These are phyloP conservation scores for Mycena venus DNA, from an alignment of 768 basidiomycete genomes.

Conservation along the genomic window DNA sequence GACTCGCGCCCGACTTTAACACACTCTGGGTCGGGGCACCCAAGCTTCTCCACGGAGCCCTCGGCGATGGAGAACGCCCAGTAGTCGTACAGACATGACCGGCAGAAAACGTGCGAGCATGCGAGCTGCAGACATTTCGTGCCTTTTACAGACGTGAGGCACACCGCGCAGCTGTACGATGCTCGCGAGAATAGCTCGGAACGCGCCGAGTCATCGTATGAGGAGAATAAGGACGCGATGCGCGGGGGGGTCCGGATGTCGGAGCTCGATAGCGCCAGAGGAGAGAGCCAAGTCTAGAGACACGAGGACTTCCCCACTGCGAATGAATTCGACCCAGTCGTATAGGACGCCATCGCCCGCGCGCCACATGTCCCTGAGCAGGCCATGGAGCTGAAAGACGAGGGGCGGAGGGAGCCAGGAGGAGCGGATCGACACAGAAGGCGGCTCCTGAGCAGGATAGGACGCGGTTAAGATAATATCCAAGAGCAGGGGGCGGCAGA, in stretches of 20 bases:
- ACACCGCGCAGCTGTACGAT: constrained; percentile 83
- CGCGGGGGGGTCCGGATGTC: constrained; percentile 69
- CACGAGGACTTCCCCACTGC: constrained; percentile 73
- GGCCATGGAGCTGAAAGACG: constrained; percentile 49
- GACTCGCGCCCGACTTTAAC: constrained; percentile 75
- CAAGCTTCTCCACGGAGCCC: constrained; percentile 81
- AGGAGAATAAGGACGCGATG: constrained; percentile 61
- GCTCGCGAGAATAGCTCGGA: constrained; percentile 70
- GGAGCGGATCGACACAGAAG: constrained; percentile 65
- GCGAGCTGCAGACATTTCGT: constrained; percentile 76
- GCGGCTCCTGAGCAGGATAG: constrained; percentile 70
- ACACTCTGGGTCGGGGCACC: constrained; percentile 86
- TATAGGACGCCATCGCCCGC: constrained; percentile 74
- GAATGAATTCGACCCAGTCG: constrained; percentile 79
- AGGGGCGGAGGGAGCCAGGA: constrained; percentile 66
- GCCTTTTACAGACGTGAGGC: constrained; percentile 81
- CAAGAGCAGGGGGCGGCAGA: constrained; percentile 76
- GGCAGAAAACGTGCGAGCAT: constrained; percentile 88
- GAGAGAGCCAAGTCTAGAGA: constrained; percentile 53
- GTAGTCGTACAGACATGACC: constrained; percentile 82
- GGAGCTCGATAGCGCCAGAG: constrained; percentile 49
- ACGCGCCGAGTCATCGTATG: constrained; percentile 62
- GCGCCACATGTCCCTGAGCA: constrained; percentile 71
- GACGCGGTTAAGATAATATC: constrained; percentile 63
- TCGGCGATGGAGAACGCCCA: constrained; percentile 88